Conservation (phyloP, 768 basidiomycete genomes). For the Hericium rajendrae region DNA sequence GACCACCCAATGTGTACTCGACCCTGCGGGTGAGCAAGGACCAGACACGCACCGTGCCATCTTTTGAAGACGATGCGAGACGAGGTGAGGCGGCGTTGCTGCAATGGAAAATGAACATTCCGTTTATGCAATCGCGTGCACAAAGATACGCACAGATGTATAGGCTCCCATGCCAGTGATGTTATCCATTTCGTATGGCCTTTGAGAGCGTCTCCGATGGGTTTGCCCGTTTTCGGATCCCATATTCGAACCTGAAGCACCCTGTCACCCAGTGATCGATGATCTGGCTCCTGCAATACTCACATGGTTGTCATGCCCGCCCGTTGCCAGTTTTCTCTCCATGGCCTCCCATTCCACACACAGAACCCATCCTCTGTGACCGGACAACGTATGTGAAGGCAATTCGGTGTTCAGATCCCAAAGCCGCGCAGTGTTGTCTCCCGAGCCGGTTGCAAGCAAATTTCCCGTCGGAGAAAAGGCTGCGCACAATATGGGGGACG, state of each 20-base stretch:
- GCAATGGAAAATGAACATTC: background rate
- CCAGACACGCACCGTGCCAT: conserved; percentile 95
- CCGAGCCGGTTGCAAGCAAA: conserved; percentile 88
- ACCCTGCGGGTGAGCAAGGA: conserved; percentile 57
- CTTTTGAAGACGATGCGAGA: conserved; percentile 92
- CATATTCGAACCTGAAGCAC: conserved; percentile 62
- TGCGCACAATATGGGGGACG: conserved; percentile 88
- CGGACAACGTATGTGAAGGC: conserved; percentile 76
- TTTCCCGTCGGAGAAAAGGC: conserved; percentile 92
- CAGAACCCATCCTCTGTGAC: conserved; percentile 94
- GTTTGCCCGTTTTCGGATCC: conserved; percentile 88
- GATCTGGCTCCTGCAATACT: conserved; percentile 11
- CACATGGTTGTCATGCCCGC: conserved; percentile 90
- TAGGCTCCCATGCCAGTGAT: conserved; percentile 91
- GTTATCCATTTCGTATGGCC: conserved; percentile 98
- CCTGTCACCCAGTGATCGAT: background rate
- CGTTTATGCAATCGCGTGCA: no score
- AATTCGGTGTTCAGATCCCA: conserved; percentile 94
- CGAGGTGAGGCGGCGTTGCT: conserved; percentile 77
- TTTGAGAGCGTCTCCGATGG: conserved; percentile 79
- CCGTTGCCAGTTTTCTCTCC: conserved; percentile 85
- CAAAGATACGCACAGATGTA: conserved; percentile 60
- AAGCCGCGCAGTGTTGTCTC: conserved; percentile 84
- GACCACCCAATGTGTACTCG: conserved; percentile 85
- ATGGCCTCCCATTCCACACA: conserved; percentile 96